These are phyloP conservation scores for Sporobolomyces pararoseus DNA, from an alignment of 768 basidiomycete genomes.

Conservation along the genomic window DNA sequence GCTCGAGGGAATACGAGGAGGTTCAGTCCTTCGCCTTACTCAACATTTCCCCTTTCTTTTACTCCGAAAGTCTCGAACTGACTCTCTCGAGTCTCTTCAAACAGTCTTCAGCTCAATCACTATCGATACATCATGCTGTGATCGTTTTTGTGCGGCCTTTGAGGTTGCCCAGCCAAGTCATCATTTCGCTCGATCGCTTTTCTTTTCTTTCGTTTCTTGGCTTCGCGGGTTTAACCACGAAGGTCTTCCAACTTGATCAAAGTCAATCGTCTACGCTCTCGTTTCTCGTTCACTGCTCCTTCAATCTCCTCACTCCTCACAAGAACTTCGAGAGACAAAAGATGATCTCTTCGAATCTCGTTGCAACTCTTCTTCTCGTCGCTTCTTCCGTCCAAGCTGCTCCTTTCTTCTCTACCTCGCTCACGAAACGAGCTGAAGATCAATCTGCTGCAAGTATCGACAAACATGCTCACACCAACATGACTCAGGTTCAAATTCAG, in stretches of 20 bases:
- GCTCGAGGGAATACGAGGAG: no score
- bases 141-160: no score
- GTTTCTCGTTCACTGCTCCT: background rate
- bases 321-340: no score
- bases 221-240: background rate
- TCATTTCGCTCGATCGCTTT: conserved; percentile 11
- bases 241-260: background rate
- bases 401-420: conserved; percentile 17
- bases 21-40: no score
- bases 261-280: background rate
- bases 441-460: background rate
- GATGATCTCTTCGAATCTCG: conserved; percentile 19
- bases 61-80: no score
- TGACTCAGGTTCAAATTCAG: conserved; percentile 32
- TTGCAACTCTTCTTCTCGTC: conserved; percentile 20
- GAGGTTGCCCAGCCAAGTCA: conserved; percentile 11
- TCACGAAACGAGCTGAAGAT: conserved; percentile 13
- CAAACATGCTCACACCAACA: background rate
- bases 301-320: no score
- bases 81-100: no score
- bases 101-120: no score
- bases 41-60: no score
- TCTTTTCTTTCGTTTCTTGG: background rate
- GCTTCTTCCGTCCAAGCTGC: conserved; percentile 21
- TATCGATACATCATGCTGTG: no score